Conservation (phyloP, 768 basidiomycete genomes). For the Leccinum rimulosum region DNA sequence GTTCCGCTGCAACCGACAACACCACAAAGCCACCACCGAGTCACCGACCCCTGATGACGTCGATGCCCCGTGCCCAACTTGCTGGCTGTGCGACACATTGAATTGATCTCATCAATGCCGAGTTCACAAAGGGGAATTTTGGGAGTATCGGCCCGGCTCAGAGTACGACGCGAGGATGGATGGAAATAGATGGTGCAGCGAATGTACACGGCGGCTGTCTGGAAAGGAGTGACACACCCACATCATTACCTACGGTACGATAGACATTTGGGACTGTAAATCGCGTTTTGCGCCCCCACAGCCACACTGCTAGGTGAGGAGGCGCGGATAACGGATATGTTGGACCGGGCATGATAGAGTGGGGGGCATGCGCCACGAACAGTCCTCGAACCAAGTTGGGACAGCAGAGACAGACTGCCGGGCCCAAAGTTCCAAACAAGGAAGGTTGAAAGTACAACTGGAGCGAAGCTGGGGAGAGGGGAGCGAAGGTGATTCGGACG, state of each 20-base stretch:
- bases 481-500: slow-evolving; percentile 1
- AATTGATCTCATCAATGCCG: neutral
- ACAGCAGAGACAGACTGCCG: slow-evolving; percentile 15
- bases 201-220: neutral
- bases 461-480: neutral
- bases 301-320: slow-evolving; percentile 10
- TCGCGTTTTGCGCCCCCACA: slow-evolving; percentile 18
- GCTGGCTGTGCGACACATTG: slow-evolving; percentile 4
- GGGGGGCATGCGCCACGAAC: neutral
- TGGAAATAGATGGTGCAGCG: slow-evolving; percentile 1
- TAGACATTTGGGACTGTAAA: slow-evolving; percentile 15
- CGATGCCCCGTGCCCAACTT: slow-evolving; percentile 8
- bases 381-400: slow-evolving; percentile 4
- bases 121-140: neutral
- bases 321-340: slow-evolving; percentile 2
- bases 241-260: neutral
- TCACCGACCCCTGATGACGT: slow-evolving; percentile 19
- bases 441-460: slow-evolving; percentile 26
- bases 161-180: neutral
- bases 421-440: slow-evolving; percentile 24
- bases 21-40: neutral
- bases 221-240: neutral
- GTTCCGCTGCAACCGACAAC: neutral
- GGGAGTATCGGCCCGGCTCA: neutral
- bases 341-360: neutral